phyloP scores from a whole-genome alignment of 306 rosid genomes.

The Vigna unguiculata region DNA sequence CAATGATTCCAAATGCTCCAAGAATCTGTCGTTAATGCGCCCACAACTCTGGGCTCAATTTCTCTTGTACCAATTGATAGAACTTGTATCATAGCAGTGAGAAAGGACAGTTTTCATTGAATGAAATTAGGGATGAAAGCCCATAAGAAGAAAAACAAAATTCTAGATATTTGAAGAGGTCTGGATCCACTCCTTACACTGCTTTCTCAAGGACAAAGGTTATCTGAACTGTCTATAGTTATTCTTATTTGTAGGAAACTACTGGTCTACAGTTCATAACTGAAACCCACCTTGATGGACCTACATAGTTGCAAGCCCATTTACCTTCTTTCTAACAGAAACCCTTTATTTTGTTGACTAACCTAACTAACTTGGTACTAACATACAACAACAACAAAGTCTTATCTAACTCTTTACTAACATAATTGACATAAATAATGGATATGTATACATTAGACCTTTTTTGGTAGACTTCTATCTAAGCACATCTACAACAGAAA shows the following conservation, averaged over 20 bases:
- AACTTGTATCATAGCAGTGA: neutral
- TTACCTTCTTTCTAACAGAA: neutral
- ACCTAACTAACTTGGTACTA: neutral
- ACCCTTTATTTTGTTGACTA: neutral
- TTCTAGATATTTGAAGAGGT: neutral
- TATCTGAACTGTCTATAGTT: neutral
- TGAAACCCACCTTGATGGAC: neutral
- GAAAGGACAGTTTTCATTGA: neutral
- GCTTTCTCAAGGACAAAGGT: neutral
- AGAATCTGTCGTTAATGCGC: neutral
- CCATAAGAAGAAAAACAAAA: neutral
- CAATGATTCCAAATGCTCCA: neutral
- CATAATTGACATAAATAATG: too few species aligned
- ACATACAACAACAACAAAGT: neutral
- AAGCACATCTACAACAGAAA: too few species aligned
- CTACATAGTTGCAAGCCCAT: neutral
- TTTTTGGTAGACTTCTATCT: too few species aligned
- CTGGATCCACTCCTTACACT: neutral
- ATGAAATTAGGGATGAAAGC: neutral
- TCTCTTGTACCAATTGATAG: neutral
- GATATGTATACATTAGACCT: too few species aligned
- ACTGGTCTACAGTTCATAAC: neutral
- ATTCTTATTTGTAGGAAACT: neutral
- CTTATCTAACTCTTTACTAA: neutral
- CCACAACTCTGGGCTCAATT: neutral